Base-by-base conservation (phyloP, 2,329 filamentous ascomycete species). In the Neodidymelliopsis sp. region DNA sequence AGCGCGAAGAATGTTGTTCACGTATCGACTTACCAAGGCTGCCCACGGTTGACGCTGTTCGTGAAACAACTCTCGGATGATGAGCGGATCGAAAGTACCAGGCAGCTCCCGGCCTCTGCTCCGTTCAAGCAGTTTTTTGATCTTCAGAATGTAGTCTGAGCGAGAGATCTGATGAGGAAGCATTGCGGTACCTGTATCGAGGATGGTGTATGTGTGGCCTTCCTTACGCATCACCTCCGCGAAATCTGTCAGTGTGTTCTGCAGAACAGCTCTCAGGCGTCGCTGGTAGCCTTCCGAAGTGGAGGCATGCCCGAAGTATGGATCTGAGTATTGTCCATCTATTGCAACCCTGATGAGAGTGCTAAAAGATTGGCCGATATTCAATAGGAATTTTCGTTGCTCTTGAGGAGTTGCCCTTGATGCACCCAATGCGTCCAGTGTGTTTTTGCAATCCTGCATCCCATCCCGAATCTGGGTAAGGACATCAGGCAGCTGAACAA, bases 321-420 rank as follows among this genome's bases (percentile, higher is more conserved):
- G 25, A 49, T 81, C 70, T 2, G 65, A 74, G 40, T 69, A 69
- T 3, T 27, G 27, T 0, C 83, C 83, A 18, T 82, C 74, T 0
- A 79, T 59, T 0, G 81, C 77, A 1, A 73, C 73, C 48, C 70
- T 76, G 11, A 79, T 61, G 1, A 85, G 66, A 4, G 49, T 57
- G 1, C 74, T 72, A 39, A 81, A 84, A 0, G 42, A 41, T 0
- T 57, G 36, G 76, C 70, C 57, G 75, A 79, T 15, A 77, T 65
- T 55, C 6, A 80, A 59, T 2, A 86, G 68, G 35, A 80, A 80
- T 0, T 66, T 60, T 0, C 72, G 74, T 45, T 86, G 81, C 42
- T 85, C 76, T 1, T 71, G 51, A 0, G 71, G 12, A 0, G 75
- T 81, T 1, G 60, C 65, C 8, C 82, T 72, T 1, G 77, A 66